phyloP scores from a whole-genome alignment of 768 basidiomycete genomes.

The Serendipita vermifera region DNA sequence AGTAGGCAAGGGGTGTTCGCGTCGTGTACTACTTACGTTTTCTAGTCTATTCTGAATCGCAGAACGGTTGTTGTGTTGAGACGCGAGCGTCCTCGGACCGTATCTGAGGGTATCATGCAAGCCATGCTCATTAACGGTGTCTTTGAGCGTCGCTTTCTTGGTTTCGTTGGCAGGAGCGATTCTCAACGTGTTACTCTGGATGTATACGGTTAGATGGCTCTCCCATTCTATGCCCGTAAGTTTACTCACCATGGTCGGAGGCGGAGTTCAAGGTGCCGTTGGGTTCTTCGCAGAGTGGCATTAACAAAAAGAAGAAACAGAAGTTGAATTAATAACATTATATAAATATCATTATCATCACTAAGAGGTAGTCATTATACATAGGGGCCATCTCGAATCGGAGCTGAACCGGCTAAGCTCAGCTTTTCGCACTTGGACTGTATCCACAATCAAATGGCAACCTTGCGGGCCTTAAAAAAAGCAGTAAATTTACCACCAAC shows the following conservation, averaged over 20 bases:
- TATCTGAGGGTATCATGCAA: conserved; percentile 80
- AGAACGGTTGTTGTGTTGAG: conserved; percentile 51
- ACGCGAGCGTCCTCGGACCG: conserved; percentile 69
- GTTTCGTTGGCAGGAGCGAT: conserved; percentile 44
- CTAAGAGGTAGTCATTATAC: too few relatives aligned
- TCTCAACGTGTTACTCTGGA: conserved; percentile 32
- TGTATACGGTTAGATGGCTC: background rate
- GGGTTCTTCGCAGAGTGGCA: too few relatives aligned
- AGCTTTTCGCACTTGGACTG: too few relatives aligned
- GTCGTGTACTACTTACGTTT: conserved; percentile 39
- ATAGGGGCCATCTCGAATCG: too few relatives aligned
- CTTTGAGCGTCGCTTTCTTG: conserved; percentile 50
- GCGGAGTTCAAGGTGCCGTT: too few relatives aligned
- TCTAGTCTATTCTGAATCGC: conserved; percentile 58
- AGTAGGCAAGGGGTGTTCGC: background rate
- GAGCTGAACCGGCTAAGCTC: too few relatives aligned
- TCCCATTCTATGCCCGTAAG: background rate
- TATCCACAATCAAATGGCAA: too few relatives aligned
- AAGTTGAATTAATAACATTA: too few relatives aligned
- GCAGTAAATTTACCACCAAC: conserved; percentile 73
- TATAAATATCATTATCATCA: too few relatives aligned
- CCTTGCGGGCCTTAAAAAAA: conserved; percentile 65
- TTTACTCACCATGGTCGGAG: background rate
- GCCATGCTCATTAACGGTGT: conserved; percentile 63
- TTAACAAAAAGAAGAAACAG: too few relatives aligned